Evolutionary conservation across 139 green algal species (phyloP).

Genomic region (Bryopsis sp.): DNA sequence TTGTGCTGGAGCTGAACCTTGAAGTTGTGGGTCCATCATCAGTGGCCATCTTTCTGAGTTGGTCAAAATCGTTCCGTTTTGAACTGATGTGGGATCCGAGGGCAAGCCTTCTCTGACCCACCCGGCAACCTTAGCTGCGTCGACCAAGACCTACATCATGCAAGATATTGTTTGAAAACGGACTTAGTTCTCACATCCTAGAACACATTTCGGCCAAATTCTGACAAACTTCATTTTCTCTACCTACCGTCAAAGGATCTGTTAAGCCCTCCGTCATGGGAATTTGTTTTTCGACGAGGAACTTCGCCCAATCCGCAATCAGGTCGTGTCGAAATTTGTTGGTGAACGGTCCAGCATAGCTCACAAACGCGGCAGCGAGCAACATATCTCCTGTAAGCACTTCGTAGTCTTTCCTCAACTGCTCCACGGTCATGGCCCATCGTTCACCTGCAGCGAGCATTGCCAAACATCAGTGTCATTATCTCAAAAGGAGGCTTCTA

Average conservation of each 20-base stretch:
- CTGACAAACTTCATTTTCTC: neutral
- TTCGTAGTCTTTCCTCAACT: slow-evolving; percentile 63
- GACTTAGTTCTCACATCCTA: neutral
- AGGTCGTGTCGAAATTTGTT: slow-evolving; percentile 54
- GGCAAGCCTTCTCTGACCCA: slow-evolving; percentile 67
- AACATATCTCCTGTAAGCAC: slow-evolving; percentile 67
- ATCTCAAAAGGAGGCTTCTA: too few species aligned
- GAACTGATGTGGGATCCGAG: slow-evolving; percentile 58
- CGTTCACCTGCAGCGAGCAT: slow-evolving; percentile 34
- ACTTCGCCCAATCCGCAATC: slow-evolving; percentile 60
- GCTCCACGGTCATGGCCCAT: slow-evolving; percentile 65
- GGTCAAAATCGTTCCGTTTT: slow-evolving; percentile 72
- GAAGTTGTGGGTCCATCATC: slow-evolving; percentile 81
- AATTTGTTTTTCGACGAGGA: slow-evolving; percentile 49
- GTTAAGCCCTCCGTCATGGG: slow-evolving; percentile 71
- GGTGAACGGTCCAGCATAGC: slow-evolving; percentile 68
- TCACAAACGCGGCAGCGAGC: slow-evolving; percentile 57
- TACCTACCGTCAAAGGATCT: slow-evolving; percentile 50
- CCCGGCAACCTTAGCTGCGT: slow-evolving; percentile 61
- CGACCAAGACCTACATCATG: slow-evolving; percentile 45
- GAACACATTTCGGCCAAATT: neutral
- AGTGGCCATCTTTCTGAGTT: slow-evolving; percentile 74
- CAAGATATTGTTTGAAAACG: neutral
- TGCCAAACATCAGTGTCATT: too few species aligned
- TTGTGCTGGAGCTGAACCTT: slow-evolving; percentile 26